Base-by-base conservation (phyloP, 176 grass and related monocot species). In the Oryza glumipatula region DNA sequence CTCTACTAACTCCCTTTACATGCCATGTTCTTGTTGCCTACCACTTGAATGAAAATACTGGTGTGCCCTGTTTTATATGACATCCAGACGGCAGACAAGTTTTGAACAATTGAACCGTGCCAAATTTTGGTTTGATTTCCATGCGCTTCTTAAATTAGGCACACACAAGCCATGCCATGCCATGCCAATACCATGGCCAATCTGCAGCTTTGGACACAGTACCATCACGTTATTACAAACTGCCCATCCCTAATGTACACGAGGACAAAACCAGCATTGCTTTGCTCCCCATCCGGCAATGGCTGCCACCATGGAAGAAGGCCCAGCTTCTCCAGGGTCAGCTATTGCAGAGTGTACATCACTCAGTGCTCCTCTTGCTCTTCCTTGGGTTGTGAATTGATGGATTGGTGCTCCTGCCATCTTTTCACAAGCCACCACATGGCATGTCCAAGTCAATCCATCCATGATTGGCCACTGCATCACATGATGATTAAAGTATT, bases 351-450 rank as follows among this genome's bases (percentile, higher is more conserved):
- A 24, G 2, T 26, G 60, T 33, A 46, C 2, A 5, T 19, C 26
- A 0, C 43, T 8, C 52, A 61, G 6, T 63, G 17, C 58, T 5
- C 9, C 65, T 28, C 16, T 48, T 60, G 67, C 24, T 46, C 3
- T 26, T 45, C 54, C 74, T 63, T 65, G 52, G 30, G 15, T 21
- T 43, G 30, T 36, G 65, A 44, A 22, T 47, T 61, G 51, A 69
- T 54, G 15, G 35, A 51, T 46, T 64, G 78, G 52, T 35, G 70
- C 4, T 38, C 26, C 68, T 79, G 68, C 21, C 66, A 73, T 68
- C 67, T 78, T 86, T 79, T 74, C 68, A 63, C 88, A 54, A 78
- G 73, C 4, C 68, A 49, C 84, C 88, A 86, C 88, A 90, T 86
- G 80, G 84, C 36, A 1, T 74, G 80, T 74, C 74, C 79, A 74